Percentiles rank a stretch among this genome's conserved stretches.
phyloP scores from a whole-genome alignment of 1,139 yeast genomes.

The Wickerhamomyces sp. region DNA sequence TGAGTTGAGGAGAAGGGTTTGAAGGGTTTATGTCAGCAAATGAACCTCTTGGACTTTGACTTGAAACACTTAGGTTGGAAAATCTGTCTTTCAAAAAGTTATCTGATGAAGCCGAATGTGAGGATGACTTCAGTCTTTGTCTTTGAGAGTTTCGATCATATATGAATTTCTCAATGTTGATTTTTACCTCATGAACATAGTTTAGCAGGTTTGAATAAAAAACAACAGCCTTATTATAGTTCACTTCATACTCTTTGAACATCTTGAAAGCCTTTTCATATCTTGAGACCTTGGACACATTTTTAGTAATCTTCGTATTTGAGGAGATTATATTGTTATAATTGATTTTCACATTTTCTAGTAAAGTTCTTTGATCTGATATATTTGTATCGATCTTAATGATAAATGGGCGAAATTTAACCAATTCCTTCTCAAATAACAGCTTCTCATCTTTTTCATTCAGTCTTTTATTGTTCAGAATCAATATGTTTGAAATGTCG shows the following conservation, averaged over 20 bases:
- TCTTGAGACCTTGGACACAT: conserved; percentile 34
- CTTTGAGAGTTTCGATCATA: conserved; percentile 32
- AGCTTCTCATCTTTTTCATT: conserved; percentile 53
- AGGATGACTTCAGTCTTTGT: conserved; percentile 10
- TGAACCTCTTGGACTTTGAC: conserved; percentile 13
- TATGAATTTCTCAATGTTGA: conserved; percentile 32
- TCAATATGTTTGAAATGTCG: conserved; percentile 76
- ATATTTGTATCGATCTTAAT: conserved; percentile 65
- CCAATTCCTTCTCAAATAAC: conserved; percentile 68
- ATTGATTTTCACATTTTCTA: conserved; percentile 49
- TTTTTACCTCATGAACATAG: conserved; percentile 37
- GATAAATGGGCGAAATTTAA: conserved; percentile 69
- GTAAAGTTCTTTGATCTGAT: conserved; percentile 47
- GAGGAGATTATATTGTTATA: conserved; percentile 54
- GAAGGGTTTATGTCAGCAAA: conserved; percentile 7
- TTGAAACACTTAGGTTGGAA: conserved; percentile 11
- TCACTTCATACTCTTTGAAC: conserved; percentile 57
- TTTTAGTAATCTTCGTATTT: conserved; percentile 31
- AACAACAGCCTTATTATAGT: conserved; percentile 53
- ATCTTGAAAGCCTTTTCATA: conserved; percentile 43
- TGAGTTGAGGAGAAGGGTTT: neutral
- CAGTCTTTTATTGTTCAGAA: conserved; percentile 54
- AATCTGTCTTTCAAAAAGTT: conserved; percentile 9
- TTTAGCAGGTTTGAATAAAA: conserved; percentile 52
- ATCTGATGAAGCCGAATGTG: conserved; percentile 5